Evolutionary conservation across 2,329 filamentous ascomycete species (phyloP).

Genomic region (Furcasterigmium sp.): DNA sequence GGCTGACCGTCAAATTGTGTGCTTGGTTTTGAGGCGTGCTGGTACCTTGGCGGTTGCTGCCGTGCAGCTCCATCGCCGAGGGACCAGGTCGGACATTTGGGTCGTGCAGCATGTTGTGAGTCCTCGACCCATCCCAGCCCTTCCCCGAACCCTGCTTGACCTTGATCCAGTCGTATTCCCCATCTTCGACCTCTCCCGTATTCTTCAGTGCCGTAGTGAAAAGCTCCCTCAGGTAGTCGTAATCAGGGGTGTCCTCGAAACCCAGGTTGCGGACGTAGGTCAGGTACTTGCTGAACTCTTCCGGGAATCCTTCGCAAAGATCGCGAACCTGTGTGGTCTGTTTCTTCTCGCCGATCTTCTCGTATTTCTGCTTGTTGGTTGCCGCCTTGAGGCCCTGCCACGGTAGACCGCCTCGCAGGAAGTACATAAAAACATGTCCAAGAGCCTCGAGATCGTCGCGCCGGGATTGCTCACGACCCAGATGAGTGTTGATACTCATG

Average conservation of each 20-base stretch:
- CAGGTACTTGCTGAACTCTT: slow-evolving; percentile 96
- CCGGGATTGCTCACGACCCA: slow-evolving; percentile 92
- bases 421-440: slow-evolving; percentile 72
- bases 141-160: slow-evolving; percentile 77
- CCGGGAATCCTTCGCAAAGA: slow-evolving; percentile 90
- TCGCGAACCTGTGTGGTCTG: slow-evolving; percentile 97
- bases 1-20: slow-evolving; percentile 68
- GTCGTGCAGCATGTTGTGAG: slow-evolving; percentile 71
- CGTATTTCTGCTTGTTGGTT: slow-evolving; percentile 94
- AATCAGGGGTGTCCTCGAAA: slow-evolving; percentile 97
- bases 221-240: slow-evolving; percentile 93
- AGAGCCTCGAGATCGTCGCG: slow-evolving; percentile 91
- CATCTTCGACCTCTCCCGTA: slow-evolving; percentile 90
- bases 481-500: slow-evolving; percentile 99
- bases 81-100: slow-evolving; percentile 73
- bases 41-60: slow-evolving; percentile 62
- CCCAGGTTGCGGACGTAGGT: slow-evolving; percentile 96
- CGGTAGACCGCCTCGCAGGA: slow-evolving; percentile 63
- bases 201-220: slow-evolving; percentile 96
- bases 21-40: slow-evolving; percentile 58
- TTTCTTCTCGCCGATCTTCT: slow-evolving; percentile 99
- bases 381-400: slow-evolving; percentile 72
- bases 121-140: slow-evolving; percentile 72
- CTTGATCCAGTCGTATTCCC: slow-evolving; percentile 99
- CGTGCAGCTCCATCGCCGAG: slow-evolving; percentile 80